Evolutionary conservation across 2,329 filamentous ascomycete genomes (phyloP), one percentile per base, ranked within the genome.

Genomic region (Ophiocordyceps camponoti-floridani): DNA sequence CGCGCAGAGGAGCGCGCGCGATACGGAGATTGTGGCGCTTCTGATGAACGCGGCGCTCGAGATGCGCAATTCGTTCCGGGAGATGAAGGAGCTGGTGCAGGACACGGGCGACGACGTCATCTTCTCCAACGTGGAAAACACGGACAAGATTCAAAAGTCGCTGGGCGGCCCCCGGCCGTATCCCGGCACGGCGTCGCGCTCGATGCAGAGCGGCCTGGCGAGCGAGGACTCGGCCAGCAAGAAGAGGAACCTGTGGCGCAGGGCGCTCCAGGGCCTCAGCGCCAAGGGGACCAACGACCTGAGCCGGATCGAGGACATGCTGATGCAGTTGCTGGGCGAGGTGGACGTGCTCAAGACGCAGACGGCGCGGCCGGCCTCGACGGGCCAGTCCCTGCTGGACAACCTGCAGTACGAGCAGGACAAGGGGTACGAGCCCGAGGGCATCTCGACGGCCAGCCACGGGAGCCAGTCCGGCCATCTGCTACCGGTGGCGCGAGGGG

Each of bases 1-100:
- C 64, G 91, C 89, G 38, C 89, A 96, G 64, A 81, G 91, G 47
- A 96, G 91, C 62, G 91, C 91, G 41, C 77, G 91, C 41, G 91
- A 98, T 55, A 96, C 91, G 0, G 91, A 98, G 62, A 95, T 98
- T 45, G 69, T 98, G 16, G 85, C 95, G 42, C 89, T 91, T 0
- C 75, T 98, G 30, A 91, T 98, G 48, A 82, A 89, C 47, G 88
- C 87, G 45, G 89, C 91, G 4, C 82, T 91, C 12, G 91, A 98
- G 63, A 96, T 96, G 88, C 85, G 89, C 50, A 93, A 84, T 53
- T 93, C 86, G 1, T 94, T 96, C 57, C 85, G 94, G 51, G 88
- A 94, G 54, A 84, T 98, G 72, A 95, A 91, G 68, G 83, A 81
- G 50, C 82, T 94, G 56, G 82, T 98, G 48, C 82, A 83, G 43